A percentile compares a stretch with the other conserved stretches of the same genome.
These are phyloP conservation scores for Boletus sp. DNA, from an alignment of 768 basidiomycete species.

Conservation along the genomic window DNA sequence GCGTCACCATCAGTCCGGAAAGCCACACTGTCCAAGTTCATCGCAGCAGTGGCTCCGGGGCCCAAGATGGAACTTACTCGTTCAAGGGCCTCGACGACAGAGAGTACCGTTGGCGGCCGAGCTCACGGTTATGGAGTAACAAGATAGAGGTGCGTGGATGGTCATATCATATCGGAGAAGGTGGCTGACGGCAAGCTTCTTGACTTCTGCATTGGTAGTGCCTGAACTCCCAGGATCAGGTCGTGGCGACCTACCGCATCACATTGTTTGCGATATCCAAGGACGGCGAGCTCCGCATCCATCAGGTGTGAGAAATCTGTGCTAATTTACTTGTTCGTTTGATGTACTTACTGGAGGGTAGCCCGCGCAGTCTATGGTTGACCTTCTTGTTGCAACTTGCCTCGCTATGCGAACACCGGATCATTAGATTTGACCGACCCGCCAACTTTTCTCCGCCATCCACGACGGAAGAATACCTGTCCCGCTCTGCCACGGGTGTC, in stretches of 20 bases:
- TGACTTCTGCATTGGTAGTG: conserved; percentile 20
- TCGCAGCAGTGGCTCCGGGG: conserved; percentile 1
- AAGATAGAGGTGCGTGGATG: conserved; percentile 22
- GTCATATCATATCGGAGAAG: not conserved
- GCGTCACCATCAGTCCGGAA: conserved; percentile 16
- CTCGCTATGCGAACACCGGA: conserved; percentile 32
- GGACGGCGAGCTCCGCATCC: conserved; percentile 30
- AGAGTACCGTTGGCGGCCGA: conserved; percentile 27
- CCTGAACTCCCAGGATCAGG: conserved; percentile 15
- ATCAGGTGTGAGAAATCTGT: conserved; percentile 24
- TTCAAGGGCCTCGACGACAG: conserved; percentile 26
- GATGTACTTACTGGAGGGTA: conserved; percentile 10
- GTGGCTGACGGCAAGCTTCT: not conserved
- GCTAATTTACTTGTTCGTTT: not conserved
- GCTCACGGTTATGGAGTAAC: conserved; percentile 9
- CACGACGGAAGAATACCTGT: no score
- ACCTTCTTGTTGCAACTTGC: conserved; percentile 32
- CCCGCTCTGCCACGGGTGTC: not conserved
- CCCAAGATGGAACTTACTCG: conserved; percentile 4
- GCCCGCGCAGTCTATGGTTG: conserved; percentile 25
- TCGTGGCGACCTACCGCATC: conserved; percentile 32
- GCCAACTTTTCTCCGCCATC: not conserved
- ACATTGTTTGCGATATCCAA: conserved; percentile 30
- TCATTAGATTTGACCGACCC: conserved; percentile 13
- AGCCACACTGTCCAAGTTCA: conserved; percentile 8